Evolutionary conservation across 2,329 filamentous ascomycete genomes (phyloP).

Genomic region (Microcyclosporella mali): DNA sequence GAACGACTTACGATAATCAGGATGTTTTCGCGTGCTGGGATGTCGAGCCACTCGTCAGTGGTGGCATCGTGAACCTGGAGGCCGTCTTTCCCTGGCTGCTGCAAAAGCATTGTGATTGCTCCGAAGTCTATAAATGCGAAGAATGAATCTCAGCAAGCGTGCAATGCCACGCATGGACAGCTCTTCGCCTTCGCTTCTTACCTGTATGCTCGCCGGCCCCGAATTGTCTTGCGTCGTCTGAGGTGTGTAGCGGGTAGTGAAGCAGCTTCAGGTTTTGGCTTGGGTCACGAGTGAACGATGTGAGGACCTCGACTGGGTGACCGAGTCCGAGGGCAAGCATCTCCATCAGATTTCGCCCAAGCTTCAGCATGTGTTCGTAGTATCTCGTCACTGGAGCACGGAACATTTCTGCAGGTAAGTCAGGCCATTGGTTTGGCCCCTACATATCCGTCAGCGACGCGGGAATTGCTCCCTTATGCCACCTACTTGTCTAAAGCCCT

Average conservation of each 20-base stretch:
- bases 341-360: conserved; percentile 18
- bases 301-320: conserved; percentile 16
- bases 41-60: conserved; percentile 37
- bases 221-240: conserved; percentile 16
- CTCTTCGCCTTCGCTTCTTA: too few species aligned
- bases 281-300: conserved; percentile 24
- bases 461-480: too few species aligned
- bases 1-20: too few species aligned
- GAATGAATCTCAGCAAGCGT: conserved; percentile 3
- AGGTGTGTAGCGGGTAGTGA: conserved; percentile 20
- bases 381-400: conserved; percentile 14
- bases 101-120: conserved; percentile 42
- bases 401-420: conserved; percentile 29
- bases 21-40: conserved; percentile 38
- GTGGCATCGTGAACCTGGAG: conserved; percentile 38
- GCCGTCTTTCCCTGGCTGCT: conserved; percentile 39
- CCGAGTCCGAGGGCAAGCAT: conserved; percentile 19
- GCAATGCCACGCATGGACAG: conserved; percentile 13
- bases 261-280: conserved; percentile 25
- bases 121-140: conserved; percentile 33
- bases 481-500: conserved; percentile 28
- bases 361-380: conserved; percentile 15
- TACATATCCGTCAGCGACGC: background rate
- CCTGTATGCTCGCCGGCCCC: conserved; percentile 18
- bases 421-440: conserved; percentile 41